phyloP scores from a whole-genome alignment of 306 rosid species.

The Quercus glauca region DNA sequence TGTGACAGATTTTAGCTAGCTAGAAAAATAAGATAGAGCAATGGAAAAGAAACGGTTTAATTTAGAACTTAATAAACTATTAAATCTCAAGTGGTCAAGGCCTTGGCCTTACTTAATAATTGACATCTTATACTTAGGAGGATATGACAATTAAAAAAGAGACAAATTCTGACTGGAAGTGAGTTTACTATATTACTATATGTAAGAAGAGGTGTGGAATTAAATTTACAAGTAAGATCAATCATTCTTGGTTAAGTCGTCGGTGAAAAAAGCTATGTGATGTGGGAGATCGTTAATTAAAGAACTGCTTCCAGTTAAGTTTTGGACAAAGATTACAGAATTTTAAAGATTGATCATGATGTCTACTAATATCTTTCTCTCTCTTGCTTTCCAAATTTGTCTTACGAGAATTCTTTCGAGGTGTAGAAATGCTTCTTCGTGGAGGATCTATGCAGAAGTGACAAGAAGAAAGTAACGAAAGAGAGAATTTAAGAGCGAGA shows the following conservation, averaged over 20 bases:
- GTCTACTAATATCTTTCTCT: neutral
- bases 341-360: neutral
- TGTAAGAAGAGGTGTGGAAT: too few species aligned
- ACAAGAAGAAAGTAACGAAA: conserved; percentile 8
- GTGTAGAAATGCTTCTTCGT: neutral
- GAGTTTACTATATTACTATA: too few species aligned
- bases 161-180: neutral
- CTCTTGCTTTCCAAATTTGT: neutral
- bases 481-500: neutral
- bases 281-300: conserved; percentile 10
- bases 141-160: conserved; percentile 17
- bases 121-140: conserved; percentile 1
- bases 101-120: neutral
- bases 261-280: conserved; percentile 51
- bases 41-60: neutral
- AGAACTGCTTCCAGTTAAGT: neutral
- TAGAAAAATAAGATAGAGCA: conserved; percentile 16
- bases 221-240: conserved; percentile 4
- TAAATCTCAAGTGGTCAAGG: neutral
- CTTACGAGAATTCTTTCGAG: neutral
- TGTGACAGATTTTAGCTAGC: conserved; percentile 23
- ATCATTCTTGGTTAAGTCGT: conserved; percentile 43
- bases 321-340: neutral
- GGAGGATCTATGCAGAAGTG: neutral
- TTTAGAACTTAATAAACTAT: neutral